A percentile compares a stretch with the other conserved stretches of the same genome.
phyloP scores from a whole-genome alignment of 164 flowering plant species.

The Piper longum region DNA sequence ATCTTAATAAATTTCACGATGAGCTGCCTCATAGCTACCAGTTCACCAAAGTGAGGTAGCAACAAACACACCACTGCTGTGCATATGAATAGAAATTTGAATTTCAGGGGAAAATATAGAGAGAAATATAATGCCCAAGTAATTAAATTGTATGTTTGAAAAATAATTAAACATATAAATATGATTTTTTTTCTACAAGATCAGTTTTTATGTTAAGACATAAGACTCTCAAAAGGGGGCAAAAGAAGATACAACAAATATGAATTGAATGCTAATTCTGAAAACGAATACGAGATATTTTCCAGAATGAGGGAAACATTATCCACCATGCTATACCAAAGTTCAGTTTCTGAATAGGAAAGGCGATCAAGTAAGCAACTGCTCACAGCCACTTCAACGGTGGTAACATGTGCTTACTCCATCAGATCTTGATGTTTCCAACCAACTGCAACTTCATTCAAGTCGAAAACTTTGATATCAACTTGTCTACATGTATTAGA shows the following conservation, averaged over 20 bases:
- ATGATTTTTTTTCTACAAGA: neutral
- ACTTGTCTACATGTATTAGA: constrained; percentile 77
- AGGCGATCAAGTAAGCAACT: neutral
- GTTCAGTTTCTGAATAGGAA: neutral
- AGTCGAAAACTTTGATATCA: constrained; percentile 50
- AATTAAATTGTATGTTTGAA: too few species aligned
- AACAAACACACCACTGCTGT: too few species aligned
- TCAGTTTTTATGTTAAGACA: neutral
- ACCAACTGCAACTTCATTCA: constrained; percentile 1
- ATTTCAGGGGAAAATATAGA: too few species aligned
- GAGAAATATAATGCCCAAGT: too few species aligned
- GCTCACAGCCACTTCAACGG: neutral
- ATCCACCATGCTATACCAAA: neutral
- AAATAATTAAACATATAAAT: too few species aligned
- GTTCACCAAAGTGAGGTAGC: too few species aligned
- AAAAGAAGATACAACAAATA: neutral
- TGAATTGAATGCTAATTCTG: neutral
- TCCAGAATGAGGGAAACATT: neutral
- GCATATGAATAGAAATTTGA: too few species aligned
- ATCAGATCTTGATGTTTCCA: neutral
- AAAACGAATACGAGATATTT: constrained; percentile 1
- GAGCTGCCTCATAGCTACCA: too few species aligned
- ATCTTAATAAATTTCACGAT: too few species aligned
- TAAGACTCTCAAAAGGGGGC: neutral
- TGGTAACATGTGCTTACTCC: neutral